Percentiles rank a stretch among this genome's conserved stretches.
Conservation (phyloP, 306 rosid genomes). For the Neltuma alba region DNA sequence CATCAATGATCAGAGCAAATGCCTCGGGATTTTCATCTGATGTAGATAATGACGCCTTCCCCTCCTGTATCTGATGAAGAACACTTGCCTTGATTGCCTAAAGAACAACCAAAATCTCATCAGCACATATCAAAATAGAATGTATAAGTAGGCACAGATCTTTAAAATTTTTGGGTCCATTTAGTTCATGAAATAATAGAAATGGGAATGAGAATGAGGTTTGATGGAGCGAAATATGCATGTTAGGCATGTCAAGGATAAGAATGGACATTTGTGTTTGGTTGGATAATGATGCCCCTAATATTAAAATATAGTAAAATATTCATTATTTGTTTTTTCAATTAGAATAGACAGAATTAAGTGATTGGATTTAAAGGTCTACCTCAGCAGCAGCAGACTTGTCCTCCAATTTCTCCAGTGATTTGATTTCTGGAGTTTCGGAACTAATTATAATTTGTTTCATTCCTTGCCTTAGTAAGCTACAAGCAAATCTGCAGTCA, state of each 20-base stretch:
- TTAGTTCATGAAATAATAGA: no score
- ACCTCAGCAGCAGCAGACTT: conserved; percentile 66
- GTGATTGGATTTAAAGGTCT: conserved; percentile 28
- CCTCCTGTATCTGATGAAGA: conserved; percentile 64
- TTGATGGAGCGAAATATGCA: no score
- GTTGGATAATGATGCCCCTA: no score
- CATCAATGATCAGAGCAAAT: conserved; percentile 93
- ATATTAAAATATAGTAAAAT: no score
- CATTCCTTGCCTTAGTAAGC: conserved; percentile 98
- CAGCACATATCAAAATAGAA: not conserved
- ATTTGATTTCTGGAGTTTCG: conserved; percentile 76
- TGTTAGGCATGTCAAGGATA: no score
- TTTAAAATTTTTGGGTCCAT: no score
- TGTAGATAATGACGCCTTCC: conserved; percentile 49
- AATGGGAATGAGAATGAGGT: no score
- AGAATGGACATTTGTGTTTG: no score
- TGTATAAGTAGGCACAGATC: not conserved
- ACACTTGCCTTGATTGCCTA: conserved; percentile 87
- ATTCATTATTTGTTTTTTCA: no score
- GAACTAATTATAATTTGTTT: conserved; percentile 83
- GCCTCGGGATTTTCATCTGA: conserved; percentile 57
- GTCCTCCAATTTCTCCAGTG: conserved; percentile 78
- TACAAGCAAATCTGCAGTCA: conserved; percentile 80
- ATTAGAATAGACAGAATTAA: conserved; percentile 25
- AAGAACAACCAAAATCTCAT: conserved; percentile 38